Evolutionary conservation across 331 rosid genomes (phyloP), one percentile per base, ranked within the genome.

Genomic region (Malus hybrid): DNA sequence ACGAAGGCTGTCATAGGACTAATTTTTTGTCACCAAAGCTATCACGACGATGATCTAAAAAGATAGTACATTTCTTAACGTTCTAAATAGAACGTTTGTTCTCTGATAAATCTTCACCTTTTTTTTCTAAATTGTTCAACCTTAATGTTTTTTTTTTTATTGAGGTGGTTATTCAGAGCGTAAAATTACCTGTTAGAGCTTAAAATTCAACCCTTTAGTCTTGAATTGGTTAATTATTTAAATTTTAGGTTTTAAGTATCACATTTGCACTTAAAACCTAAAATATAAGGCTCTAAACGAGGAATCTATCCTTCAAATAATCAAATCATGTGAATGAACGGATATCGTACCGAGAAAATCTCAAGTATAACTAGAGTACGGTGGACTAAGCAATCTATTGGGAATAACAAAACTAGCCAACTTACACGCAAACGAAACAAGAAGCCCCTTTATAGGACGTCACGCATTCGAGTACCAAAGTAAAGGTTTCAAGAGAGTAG

Each of bases 111-210:
- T 39, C 1, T 9, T 39, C 46, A 39, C 12, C 46, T 9, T 39
- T 3, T 39, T 39, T 39, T 39, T 39, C 1, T 39, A 39, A 39
- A 39, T 39, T 39, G 46, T 39, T 39, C 12, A 39, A 39, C 12
- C 46, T 39, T 39, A 39, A 39, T 39, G 4, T 2, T 39, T 39
- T 9, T 36, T 48, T 14, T 46, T 48, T 14, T 50, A 50, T 50
- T 0, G 1, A 14, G 3, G 1, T 16, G 8, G 1, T 50, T 15
- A 0, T 50, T 15, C 8, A 16, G 0, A 50, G n/a, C 0, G n/a
- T 6, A 50, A 0, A 50, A 50, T 50, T 3, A 48, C 19, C 7
- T 5, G 18, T 48, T 5, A 48, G 19, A 48, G 18, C 19, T 48
- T 48, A 48, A 48, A 14, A 6, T 14, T 50, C n/a, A 50, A 16